These are phyloP conservation scores for Corynespora cassiicola DNA, from an alignment of 2,329 filamentous ascomycete species.

Conservation along the genomic window DNA sequence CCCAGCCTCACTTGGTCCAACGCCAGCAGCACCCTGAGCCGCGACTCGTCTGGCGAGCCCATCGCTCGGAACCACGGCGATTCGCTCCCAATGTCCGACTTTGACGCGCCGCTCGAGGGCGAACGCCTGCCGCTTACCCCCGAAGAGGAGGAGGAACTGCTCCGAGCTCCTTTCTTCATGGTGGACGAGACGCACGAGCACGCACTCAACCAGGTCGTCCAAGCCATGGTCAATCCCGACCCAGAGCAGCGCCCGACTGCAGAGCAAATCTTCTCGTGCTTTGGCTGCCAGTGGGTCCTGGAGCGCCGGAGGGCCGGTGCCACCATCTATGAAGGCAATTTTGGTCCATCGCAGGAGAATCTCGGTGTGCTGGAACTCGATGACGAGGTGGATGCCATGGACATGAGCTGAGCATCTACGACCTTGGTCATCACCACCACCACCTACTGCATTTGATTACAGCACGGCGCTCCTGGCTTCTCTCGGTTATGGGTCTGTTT, in stretches of 20 bases:
- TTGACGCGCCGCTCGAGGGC: too few relatives aligned
- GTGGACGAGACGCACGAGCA: conserved; percentile 72
- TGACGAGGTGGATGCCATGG: conserved; percentile 66
- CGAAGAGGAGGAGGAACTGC: conserved; percentile 59
- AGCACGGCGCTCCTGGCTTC: neutral
- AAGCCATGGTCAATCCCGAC: conserved; percentile 84
- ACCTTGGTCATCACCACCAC: too few relatives aligned
- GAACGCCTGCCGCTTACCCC: too few relatives aligned
- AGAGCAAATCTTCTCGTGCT: conserved; percentile 73
- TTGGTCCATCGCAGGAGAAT: conserved; percentile 78
- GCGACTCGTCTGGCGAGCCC: conserved; percentile 67
- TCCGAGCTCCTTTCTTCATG: conserved; percentile 87
- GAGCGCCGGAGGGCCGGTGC: conserved; percentile 81
- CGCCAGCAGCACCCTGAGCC: conserved; percentile 69
- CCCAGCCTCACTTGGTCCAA: conserved; percentile 84
- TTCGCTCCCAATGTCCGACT: conserved; percentile 37
- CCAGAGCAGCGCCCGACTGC: conserved; percentile 76
- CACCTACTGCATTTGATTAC: too few relatives aligned
- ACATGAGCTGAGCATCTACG: conserved; percentile 46
- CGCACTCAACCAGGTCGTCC: conserved; percentile 83
- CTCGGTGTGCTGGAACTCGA: conserved; percentile 48
- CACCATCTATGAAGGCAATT: conserved; percentile 96
- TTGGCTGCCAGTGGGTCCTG: conserved; percentile 81
- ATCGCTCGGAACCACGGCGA: conserved; percentile 32
- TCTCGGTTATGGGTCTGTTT: conserved; percentile 1